These are phyloP conservation scores for Scytalidium lignicola DNA, from an alignment of 2,329 filamentous ascomycete species.

Conservation along the genomic window DNA sequence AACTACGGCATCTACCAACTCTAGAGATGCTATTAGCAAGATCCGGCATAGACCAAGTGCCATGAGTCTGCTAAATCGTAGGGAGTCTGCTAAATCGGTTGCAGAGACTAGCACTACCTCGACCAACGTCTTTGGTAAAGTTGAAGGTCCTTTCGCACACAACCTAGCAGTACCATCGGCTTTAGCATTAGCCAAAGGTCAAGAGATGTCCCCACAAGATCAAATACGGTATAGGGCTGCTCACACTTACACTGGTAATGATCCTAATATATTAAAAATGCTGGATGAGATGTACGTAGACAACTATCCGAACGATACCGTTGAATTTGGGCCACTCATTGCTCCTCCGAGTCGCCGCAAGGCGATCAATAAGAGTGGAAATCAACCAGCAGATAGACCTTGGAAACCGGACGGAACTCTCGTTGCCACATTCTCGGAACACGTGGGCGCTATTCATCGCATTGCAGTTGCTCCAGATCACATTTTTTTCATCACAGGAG, in stretches of 20 bases:
- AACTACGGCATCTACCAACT: constrained; percentile 23
- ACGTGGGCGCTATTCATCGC: constrained; percentile 75
- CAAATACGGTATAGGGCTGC: constrained; percentile 51
- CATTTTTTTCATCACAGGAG: constrained; percentile 88
- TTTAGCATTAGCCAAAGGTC: constrained; percentile 30
- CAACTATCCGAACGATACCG: constrained; percentile 60
- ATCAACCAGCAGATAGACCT: constrained; percentile 41
- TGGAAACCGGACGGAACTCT: constrained; percentile 84
- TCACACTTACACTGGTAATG: constrained; percentile 82
- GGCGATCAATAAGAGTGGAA: constrained; percentile 32
- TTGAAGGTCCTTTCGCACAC: constrained; percentile 44
- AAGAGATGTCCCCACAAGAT: constrained; percentile 29
- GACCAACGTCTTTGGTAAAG: constrained; percentile 58
- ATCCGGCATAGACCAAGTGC: constrained; percentile 57
- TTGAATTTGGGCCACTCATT: constrained; percentile 75
- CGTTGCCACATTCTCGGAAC: constrained; percentile 85
- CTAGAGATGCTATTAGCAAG: constrained; percentile 31
- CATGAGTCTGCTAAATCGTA: constrained; percentile 54
- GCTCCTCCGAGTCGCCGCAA: constrained; percentile 59
- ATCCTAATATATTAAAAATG: constrained; percentile 63
- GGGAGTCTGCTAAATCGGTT: constrained; percentile 52
- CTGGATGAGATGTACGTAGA: constrained; percentile 80
- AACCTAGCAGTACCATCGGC: constrained; percentile 28
- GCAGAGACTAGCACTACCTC: constrained; percentile 62
- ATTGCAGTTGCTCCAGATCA: constrained; percentile 84